These are phyloP conservation scores for Fusarium piperis DNA, from an alignment of 2,329 filamentous ascomycete genomes.

Conservation along the genomic window DNA sequence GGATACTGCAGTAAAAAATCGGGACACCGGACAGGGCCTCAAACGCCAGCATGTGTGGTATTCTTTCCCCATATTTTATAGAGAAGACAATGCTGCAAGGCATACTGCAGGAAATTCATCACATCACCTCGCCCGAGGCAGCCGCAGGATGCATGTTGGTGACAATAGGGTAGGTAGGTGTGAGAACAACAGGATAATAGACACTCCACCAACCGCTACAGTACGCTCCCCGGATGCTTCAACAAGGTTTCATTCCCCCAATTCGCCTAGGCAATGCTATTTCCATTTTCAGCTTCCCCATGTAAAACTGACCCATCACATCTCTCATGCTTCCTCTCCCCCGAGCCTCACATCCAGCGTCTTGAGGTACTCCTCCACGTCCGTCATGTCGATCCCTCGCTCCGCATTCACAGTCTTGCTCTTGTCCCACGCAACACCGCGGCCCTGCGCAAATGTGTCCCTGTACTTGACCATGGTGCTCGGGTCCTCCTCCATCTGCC, in stretches of 20 bases:
- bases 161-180: background rate
- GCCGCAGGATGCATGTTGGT: background rate
- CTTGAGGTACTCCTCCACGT: constrained; percentile 53
- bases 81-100: background rate
- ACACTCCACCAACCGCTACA: background rate
- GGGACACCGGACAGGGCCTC: background rate
- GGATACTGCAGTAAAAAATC: constrained; percentile 1
- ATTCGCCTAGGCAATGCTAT: background rate
- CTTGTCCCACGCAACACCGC: constrained; percentile 68
- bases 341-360: constrained; percentile 28
- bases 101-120: background rate
- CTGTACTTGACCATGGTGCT: constrained; percentile 68
- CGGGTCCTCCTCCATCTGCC: constrained; percentile 58
- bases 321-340: constrained; percentile 7
- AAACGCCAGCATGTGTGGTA: background rate
- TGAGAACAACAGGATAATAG: background rate
- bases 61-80: background rate
- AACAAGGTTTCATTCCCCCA: background rate
- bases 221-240: background rate
- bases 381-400: constrained; percentile 56
- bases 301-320: background rate
- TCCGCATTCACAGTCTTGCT: constrained; percentile 62
- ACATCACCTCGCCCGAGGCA: background rate
- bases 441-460: constrained; percentile 67
- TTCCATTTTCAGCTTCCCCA: background rate